These are phyloP conservation scores for Coprinopsis marcescibilis DNA, from an alignment of 768 basidiomycete species.

Conservation along the genomic window DNA sequence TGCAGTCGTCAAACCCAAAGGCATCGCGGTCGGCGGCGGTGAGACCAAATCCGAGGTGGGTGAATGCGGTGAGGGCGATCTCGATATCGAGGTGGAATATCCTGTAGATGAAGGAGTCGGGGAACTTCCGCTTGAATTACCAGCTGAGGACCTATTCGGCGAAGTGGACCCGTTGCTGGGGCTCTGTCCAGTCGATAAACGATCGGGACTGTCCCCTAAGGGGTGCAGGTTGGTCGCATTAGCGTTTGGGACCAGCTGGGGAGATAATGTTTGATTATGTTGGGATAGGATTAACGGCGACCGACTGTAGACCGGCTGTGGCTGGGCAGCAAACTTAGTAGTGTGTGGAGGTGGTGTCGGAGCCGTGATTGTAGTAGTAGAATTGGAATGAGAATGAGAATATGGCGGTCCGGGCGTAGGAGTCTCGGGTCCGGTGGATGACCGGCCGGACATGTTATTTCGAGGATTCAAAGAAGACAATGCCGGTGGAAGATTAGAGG, in stretches of 20 bases:
- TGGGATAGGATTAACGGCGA: slow-evolving; percentile 2
- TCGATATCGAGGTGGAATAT: slow-evolving; percentile 46
- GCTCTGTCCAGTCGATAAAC: background rate
- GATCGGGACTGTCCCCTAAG: background rate
- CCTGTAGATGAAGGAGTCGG: slow-evolving; percentile 57
- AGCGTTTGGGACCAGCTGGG: background rate
- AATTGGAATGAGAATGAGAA: slow-evolving; percentile 42
- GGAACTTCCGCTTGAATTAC: slow-evolving; percentile 44
- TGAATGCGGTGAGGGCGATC: slow-evolving; percentile 40
- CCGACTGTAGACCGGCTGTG: slow-evolving; percentile 5
- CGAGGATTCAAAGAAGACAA: slow-evolving; percentile 33
- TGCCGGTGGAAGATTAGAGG: slow-evolving; percentile 34
- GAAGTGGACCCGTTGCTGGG: slow-evolving; percentile 20
- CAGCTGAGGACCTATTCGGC: slow-evolving; percentile 22
- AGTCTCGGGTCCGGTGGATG: slow-evolving; percentile 33
- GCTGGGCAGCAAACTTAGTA: slow-evolving; percentile 16
- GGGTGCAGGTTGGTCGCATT: background rate
- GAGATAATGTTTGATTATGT: background rate
- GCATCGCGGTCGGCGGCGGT: slow-evolving; percentile 28
- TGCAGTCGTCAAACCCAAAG: slow-evolving; percentile 10
- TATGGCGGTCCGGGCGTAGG: slow-evolving; percentile 37
- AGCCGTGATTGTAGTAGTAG: slow-evolving; percentile 37
- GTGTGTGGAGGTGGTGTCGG: slow-evolving; percentile 23
- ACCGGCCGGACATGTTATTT: slow-evolving; percentile 18
- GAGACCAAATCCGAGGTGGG: slow-evolving; percentile 16